Evolutionary conservation across 148 eudicot genomes (phyloP), one percentile per base, ranked within the genome.

Genomic region (Camellia granthamiana): DNA sequence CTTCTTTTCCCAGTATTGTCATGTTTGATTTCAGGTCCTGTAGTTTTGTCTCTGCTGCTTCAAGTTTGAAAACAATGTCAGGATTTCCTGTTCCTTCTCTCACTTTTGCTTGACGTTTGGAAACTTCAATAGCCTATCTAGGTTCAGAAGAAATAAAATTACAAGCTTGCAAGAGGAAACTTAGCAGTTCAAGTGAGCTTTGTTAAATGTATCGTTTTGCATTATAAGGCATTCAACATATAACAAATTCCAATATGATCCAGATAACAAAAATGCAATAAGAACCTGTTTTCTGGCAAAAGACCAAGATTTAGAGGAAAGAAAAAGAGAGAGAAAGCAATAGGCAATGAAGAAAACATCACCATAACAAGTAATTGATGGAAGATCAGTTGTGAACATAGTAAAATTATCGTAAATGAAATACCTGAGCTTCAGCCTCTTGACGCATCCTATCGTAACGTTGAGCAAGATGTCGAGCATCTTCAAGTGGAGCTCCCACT

Each of bases 341-440:
- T 43, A 68, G 8, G 58, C 66, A 51, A 21, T 47, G 67, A 55
- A 30, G 59, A 55, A 60, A 60, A 23, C 72, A 19, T 56, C 49
- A 38, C 47, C 23, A 43, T n/a, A n/a, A n/a, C 18, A 15, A 51
- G 61, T 3, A 54, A 30, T 44, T 14, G 18, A 13, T 23, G 21
- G 61, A 54, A 73, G 65, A 61, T 19, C 30, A 68, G n/a, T 76
- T 19, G 44, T 38, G 46, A 18, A 78, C 46, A 18, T 66, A 30
- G 16, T 77, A 74, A 30, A 46, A n/a, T 23, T 49, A 54, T 68
- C 54, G 16, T 73, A 74, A 19, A 47, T 52, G 65, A 71, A 67
- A 78, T 84, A 95, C 99, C 99, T 95, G 99, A 76, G 97, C 94
- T 86, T 95, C 99, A 78, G 99, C 97, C 84, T 95, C 99, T 92